A percentile compares a stretch with the other conserved stretches of the same genome.
Conservation (phyloP, 225 moss, liverwort and hornwort species). For the Rhytidiadelphus loreus region DNA sequence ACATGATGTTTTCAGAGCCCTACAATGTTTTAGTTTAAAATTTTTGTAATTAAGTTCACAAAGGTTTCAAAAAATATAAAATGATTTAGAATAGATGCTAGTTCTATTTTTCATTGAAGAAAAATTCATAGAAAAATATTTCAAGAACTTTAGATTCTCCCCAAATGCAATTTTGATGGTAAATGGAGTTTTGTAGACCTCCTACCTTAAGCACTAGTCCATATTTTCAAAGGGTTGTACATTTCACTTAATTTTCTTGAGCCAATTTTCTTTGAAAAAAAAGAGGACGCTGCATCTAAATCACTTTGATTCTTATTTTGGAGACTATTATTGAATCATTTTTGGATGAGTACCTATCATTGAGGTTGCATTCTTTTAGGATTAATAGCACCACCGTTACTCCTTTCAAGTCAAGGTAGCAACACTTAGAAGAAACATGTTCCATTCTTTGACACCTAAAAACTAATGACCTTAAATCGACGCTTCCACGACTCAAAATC, state of each 20-base stretch:
- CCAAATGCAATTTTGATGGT: not conserved
- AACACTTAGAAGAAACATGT: not conserved
- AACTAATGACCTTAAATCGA: not conserved
- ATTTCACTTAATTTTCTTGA: not conserved
- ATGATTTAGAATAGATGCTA: not conserved
- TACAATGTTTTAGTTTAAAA: not conserved
- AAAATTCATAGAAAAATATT: not conserved
- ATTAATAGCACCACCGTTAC: fast-evolving
- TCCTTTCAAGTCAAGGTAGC: not conserved
- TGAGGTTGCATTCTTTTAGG: fast-evolving
- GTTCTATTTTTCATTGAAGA: not conserved
- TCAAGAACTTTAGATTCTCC: not conserved
- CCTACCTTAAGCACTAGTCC: not conserved
- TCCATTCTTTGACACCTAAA: fast-evolving
- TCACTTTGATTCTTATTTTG: not conserved
- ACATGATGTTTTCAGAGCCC: not conserved
- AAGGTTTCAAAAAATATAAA: not conserved
- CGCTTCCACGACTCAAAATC: not conserved
- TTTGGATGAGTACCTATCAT: not conserved
- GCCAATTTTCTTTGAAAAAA: not conserved
- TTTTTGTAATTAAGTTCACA: not conserved
- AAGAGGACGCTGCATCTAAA: fast-evolving
- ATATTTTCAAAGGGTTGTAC: fast-evolving
- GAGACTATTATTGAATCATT: not conserved
- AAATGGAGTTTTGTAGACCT: too few species aligned